Evolutionary conservation across 2,329 filamentous ascomycete genomes (phyloP).

Genomic region (Paracorniculantispora psalliotae): DNA sequence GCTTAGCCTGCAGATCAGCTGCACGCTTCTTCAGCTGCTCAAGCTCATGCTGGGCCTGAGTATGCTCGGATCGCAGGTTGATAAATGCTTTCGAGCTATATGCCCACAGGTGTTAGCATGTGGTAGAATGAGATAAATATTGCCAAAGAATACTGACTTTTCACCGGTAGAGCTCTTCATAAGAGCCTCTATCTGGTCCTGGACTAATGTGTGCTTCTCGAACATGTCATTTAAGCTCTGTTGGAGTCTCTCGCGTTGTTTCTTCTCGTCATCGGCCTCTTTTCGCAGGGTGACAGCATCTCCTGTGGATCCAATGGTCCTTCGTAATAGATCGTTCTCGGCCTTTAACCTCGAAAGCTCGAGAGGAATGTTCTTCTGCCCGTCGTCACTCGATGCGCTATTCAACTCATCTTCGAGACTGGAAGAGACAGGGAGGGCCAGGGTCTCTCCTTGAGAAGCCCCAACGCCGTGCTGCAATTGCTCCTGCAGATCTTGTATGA

Average conservation of each 20-base stretch:
- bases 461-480: conserved; percentile 41
- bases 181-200: conserved; percentile 54
- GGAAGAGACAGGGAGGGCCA: conserved; percentile 23
- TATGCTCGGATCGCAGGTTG: conserved; percentile 45
- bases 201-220: conserved; percentile 52
- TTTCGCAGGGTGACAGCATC: conserved; percentile 50
- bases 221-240: conserved; percentile 51
- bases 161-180: conserved; percentile 47
- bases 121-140: conserved; percentile 12
- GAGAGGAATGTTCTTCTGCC: conserved; percentile 38
- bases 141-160: conserved; percentile 45
- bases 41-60: conserved; percentile 42
- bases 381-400: conserved; percentile 37
- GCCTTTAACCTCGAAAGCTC: conserved; percentile 56
- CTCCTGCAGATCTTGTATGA: conserved; percentile 56
- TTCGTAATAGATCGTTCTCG: conserved; percentile 55
- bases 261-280: conserved; percentile 51
- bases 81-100: conserved; percentile 48
- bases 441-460: conserved; percentile 18
- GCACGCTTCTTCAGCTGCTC: conserved; percentile 38
- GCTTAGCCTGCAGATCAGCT: conserved; percentile 41
- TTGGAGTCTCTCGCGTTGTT: conserved; percentile 47
- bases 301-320: conserved; percentile 47
- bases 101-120: conserved; percentile 36
- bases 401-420: conserved; percentile 59